Evolutionary conservation across 2,329 filamentous ascomycete species (phyloP), one percentile per base, ranked within the genome.

Genomic region (Cryoendolithus antarcticus): DNA sequence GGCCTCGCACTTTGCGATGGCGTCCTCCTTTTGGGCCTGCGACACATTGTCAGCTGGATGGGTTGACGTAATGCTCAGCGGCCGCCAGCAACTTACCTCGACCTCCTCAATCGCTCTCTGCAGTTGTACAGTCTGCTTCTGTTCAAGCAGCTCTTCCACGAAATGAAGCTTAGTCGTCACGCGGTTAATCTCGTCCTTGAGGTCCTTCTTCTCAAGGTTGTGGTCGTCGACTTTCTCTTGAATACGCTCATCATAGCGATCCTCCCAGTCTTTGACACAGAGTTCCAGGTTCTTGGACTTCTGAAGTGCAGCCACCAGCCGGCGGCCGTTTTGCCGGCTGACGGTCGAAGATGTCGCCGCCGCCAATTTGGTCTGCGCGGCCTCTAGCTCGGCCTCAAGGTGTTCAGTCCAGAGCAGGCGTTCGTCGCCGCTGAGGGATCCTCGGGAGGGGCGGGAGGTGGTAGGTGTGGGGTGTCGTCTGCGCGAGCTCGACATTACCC

Each of bases 361-460:
- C 15, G 61, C 58, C 29, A 63, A 46, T 39, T 60, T 60, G 6
- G 53, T 53, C 32, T 68, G 61, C 9, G 60, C 56, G 10, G 61
- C 53, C 11, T 60, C 59, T 15, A 71, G 50, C 45, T 69, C 62
- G 12, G 57, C 53, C 40, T 71, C 67, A 9, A 71, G 61, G 48
- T 69, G 65, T 35, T 69, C 65, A 43, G 70, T 66, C 48, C 70
- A 69, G 40, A 61, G 58, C 21, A 27, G 7, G 24, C 61, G 56
- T 7, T 60, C 58, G 42, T 67, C 64, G 38, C 58, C 61, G 43
- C 58, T 62, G 11, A 60, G 49, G n/a, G 56, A 58, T 35, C 56
- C 51, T 35, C 52, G 30, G 9, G 13, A 15, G 5, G 11, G 4
- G 6, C 30, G 30, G 13, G 13, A 8, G 13, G 9, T 15, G 11